Conservation (phyloP, 257 asterid species). For the Paulownia fortunei region DNA sequence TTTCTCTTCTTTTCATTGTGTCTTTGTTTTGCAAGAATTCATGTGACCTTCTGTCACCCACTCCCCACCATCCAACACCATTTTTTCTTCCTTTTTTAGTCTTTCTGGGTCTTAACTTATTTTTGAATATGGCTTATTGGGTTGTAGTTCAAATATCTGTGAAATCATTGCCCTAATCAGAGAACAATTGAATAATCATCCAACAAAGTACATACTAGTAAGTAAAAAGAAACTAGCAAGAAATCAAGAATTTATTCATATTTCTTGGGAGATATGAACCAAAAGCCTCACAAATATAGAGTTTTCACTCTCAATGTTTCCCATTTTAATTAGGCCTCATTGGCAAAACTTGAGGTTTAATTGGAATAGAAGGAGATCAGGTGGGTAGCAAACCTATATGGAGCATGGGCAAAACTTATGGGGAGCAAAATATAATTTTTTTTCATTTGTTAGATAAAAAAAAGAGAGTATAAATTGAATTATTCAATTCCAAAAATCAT, state of each 20-base stretch:
- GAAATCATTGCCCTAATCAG: too few species aligned
- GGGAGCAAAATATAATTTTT: neutral
- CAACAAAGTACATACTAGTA: too few species aligned
- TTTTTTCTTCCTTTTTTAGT: neutral
- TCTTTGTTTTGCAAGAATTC: neutral
- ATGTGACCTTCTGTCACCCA: conserved; percentile 33
- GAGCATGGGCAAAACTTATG: neutral
- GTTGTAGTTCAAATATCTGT: too few species aligned
- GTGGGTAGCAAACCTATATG: too few species aligned
- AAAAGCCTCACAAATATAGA: too few species aligned
- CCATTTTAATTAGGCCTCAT: neutral
- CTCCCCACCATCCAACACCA: conserved; percentile 2
- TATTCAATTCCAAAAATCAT: neutral
- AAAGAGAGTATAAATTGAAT: neutral
- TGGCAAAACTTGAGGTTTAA: too few species aligned
- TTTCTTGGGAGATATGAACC: too few species aligned
- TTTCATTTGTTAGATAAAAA: neutral
- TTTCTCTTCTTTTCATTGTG: conserved; percentile 4
- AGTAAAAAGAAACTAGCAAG: too few species aligned
- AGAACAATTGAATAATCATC: too few species aligned
- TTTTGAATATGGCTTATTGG: neutral
- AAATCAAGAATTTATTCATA: too few species aligned
- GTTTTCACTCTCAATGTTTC: too few species aligned
- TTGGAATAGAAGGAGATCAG: too few species aligned
- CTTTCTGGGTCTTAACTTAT: neutral